Percentiles rank a stretch among this genome's conserved stretches.
phyloP scores from a whole-genome alignment of 495 filamentous ascomycete species.

The Melanomma pulvis-pyrius region DNA sequence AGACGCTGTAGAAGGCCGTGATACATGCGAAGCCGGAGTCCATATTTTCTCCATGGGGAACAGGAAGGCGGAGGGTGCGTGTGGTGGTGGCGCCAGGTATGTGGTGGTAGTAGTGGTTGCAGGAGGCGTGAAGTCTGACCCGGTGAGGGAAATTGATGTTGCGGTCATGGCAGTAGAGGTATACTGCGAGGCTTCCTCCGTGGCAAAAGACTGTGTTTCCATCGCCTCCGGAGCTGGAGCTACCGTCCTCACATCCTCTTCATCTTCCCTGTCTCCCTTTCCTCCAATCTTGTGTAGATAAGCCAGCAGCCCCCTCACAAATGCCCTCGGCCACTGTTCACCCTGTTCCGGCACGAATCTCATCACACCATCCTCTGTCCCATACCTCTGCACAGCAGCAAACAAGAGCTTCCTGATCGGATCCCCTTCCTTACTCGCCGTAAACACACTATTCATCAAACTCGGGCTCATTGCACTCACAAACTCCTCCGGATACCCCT shows the following conservation, averaged over 20 bases:
- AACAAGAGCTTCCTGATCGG: not conserved
- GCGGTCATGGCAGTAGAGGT: not conserved
- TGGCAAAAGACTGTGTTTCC: no score
- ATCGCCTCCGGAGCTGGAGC: not conserved
- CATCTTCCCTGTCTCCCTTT: not conserved
- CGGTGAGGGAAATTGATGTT: not conserved
- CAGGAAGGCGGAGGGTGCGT: not conserved
- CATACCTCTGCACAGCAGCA: slow-evolving; percentile 5
- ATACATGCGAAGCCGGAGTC: not conserved
- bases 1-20: not conserved
- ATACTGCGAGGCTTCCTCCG: not conserved
- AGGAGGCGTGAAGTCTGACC: not conserved
- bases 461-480: slow-evolving; percentile 4
- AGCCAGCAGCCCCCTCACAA: slow-evolving; percentile 10
- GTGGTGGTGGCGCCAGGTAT: no score
- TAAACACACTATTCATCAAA: slow-evolving; percentile 1
- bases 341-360: slow-evolving; percentile 4
- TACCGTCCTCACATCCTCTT: no score
- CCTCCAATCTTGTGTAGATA: not conserved
- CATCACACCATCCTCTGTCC: not conserved
- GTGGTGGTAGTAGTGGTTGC: no score
- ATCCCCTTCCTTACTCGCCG: not conserved
- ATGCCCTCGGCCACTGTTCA: not conserved
- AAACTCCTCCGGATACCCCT: slow-evolving; percentile 1
- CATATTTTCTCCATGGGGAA: not conserved